These are phyloP conservation scores for Didymella exigua DNA, from an alignment of 2,329 filamentous ascomycete genomes.

Conservation along the genomic window DNA sequence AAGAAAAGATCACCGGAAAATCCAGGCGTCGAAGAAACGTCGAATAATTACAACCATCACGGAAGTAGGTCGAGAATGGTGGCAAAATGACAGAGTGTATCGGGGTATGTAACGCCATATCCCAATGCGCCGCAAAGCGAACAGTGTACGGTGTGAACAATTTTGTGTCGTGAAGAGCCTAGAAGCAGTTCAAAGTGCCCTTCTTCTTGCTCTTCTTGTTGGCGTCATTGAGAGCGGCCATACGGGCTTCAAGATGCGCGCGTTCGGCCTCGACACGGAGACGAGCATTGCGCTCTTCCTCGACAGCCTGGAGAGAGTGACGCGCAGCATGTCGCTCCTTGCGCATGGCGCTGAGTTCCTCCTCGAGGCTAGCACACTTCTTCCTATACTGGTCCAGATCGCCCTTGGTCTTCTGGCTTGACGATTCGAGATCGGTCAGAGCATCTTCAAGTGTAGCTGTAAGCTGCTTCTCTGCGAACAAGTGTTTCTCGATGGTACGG, in stretches of 20 bases:
- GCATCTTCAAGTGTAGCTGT: conserved; percentile 95
- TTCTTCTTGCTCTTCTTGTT: conserved; percentile 95
- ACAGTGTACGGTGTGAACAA: conserved; percentile 25
- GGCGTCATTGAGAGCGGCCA: conserved; percentile 74
- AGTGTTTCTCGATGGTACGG: conserved; percentile 93
- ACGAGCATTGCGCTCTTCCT: conserved; percentile 94
- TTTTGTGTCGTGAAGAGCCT: conserved; percentile 41
- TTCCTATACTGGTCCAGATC: conserved; percentile 92
- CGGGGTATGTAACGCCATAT: conserved; percentile 37
- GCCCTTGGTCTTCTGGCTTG: conserved; percentile 87
- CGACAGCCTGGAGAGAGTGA: conserved; percentile 81
- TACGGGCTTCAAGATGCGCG: conserved; percentile 89
- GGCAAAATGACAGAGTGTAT: conserved; percentile 8
- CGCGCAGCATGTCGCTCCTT: conserved; percentile 65
- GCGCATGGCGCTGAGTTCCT: conserved; percentile 68
- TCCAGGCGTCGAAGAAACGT: conserved; percentile 1
- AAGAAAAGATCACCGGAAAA: neutral
- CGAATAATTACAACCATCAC: conserved; percentile 2
- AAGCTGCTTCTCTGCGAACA: conserved; percentile 94
- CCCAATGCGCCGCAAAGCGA: conserved; percentile 31
- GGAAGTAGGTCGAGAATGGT: conserved; percentile 6
- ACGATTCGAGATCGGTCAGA: conserved; percentile 87
- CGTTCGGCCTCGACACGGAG: conserved; percentile 87
- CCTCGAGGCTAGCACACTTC: conserved; percentile 77
- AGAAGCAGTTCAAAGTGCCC: conserved; percentile 96